Evolutionary conservation across 768 basidiomycete species (phyloP), one percentile per base, ranked within the genome.

Genomic region (Lentinula guzmanii): DNA sequence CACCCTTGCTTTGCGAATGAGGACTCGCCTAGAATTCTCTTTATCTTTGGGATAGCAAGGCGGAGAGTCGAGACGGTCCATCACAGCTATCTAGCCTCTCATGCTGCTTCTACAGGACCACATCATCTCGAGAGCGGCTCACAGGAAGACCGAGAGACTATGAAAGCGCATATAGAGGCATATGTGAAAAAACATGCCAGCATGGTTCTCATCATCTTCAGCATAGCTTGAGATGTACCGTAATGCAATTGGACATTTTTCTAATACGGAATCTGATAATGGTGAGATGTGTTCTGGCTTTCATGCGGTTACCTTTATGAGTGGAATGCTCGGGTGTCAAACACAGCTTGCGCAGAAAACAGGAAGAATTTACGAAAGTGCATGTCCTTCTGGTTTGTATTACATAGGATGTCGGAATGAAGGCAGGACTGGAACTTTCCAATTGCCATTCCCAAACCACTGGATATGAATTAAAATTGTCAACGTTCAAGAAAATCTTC

Each of bases 401-500:
- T 73, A 76, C 64, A 76, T n/a, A n/a, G n/a, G n/a, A 80, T 4
- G 77, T 72, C 21, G 65, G 63, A 24, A 66, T 45, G 61, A 75
- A 74, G 1, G 71, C 76, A 5, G 69, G 64, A 60, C 74, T 52
- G 16, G 46, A 5, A 56, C 43, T 24, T 63, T 18, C 77, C 6
- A 67, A 66, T 35, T 72, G 70, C 77, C 79, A 83, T 16, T 58
- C 60, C 80, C 80, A 80, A 0, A 58, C 58, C 18, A 74, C 76
- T 0, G 18, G 51, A 7, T 63, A 52, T 13, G 8, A 7, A 8
- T 64, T 60, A 1, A 78, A 72, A 61, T 80, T 70, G 39, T 77
- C 69, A 43, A 83, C 75, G 51, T 84, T 84, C 60, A 84, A 72
- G 68, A 82, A 82, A 2, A 82, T 62, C 1, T 61, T 63, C 21